These are phyloP conservation scores for Fusarium agapanthi DNA, from an alignment of 2,329 filamentous ascomycete species.

Conservation along the genomic window DNA sequence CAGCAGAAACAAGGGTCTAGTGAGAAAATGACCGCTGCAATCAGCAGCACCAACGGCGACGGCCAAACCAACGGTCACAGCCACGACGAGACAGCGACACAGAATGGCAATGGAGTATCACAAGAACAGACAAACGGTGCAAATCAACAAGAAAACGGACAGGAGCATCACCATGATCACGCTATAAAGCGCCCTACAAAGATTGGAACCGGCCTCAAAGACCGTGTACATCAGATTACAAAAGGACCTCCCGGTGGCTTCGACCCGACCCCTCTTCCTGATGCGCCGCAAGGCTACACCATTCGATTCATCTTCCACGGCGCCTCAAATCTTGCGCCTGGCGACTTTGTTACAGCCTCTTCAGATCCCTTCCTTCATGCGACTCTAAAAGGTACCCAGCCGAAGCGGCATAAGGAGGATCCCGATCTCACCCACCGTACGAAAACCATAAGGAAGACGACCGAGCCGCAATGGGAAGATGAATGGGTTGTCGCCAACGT, in stretches of 20 bases:
- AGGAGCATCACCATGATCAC: constrained; percentile 17
- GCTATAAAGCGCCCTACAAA: constrained; percentile 8
- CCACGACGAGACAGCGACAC: background rate
- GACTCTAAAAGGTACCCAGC: constrained; percentile 76
- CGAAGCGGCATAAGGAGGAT: constrained; percentile 85
- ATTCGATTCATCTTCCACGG: constrained; percentile 85
- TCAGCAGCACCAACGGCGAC: constrained; percentile 10
- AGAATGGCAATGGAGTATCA: constrained; percentile 5
- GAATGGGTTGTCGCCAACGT: constrained; percentile 91
- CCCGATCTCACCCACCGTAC: constrained; percentile 79
- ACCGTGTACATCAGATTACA: constrained; percentile 39
- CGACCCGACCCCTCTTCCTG: constrained; percentile 80
- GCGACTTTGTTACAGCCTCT: constrained; percentile 78
- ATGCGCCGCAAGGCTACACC: constrained; percentile 81
- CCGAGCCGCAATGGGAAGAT: constrained; percentile 82
- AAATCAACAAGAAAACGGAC: background rate
- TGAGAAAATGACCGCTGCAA: constrained; percentile 26
- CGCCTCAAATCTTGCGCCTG: constrained; percentile 82
- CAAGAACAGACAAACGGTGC: constrained; percentile 3
- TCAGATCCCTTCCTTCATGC: constrained; percentile 86
- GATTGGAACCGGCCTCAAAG: constrained; percentile 36
- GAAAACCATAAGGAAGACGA: constrained; percentile 74
- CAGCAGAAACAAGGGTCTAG: background rate
- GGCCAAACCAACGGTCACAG: constrained; percentile 19
- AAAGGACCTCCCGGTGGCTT: constrained; percentile 75